Base-by-base conservation (phyloP, 768 basidiomycete genomes). In the Hygrocybe coccinea region DNA sequence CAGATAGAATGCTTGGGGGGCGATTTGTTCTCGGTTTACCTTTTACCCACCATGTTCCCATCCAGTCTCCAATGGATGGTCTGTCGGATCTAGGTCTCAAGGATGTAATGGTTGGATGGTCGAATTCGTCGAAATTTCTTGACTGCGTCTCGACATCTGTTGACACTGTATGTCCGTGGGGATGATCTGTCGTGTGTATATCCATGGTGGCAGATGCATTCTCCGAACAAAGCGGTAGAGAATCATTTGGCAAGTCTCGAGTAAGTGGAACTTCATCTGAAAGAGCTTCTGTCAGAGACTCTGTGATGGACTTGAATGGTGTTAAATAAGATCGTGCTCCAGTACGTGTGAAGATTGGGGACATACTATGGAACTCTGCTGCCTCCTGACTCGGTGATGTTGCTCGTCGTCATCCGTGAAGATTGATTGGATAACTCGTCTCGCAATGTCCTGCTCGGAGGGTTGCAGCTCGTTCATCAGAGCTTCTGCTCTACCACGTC, bases 11-110 rank as follows among this genome's bases (percentile, higher is more conserved):
- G 22, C 48, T 44, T 22, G 55, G 56, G 25, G 56, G 55, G 46
- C 58, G 62, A 43, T 65, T 60, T 34, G 64, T 64, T 19, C 56
- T 50, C 11, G 58, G 52, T 52, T 67, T 80, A 34, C 80, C 76
- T 65, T 84, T 84, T 15, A 71, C 74, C 77, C 87, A 85, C 84
- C 82, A 87, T 0, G 80, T 82, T 0, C 88, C 87, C 77, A 90
- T 81, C 89, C 89, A 91, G 47, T 86, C 84, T 17, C 85, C 82
- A 46, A 88, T 74, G 0, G 74, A 70, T 12, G 81, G 76, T 12
- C 80, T 79, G 46, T 87, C 86, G 22, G 70, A 70, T 43, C 77
- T 70, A 5, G 79, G 74, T 52, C 80, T 50, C 61, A 69, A 12
- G 65, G 67, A 17, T 55, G 52, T 38, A 43, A 61, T 35, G 45